phyloP scores from a whole-genome alignment of 805 yeast genomes.

The Hanseniaspora taiwanica region DNA sequence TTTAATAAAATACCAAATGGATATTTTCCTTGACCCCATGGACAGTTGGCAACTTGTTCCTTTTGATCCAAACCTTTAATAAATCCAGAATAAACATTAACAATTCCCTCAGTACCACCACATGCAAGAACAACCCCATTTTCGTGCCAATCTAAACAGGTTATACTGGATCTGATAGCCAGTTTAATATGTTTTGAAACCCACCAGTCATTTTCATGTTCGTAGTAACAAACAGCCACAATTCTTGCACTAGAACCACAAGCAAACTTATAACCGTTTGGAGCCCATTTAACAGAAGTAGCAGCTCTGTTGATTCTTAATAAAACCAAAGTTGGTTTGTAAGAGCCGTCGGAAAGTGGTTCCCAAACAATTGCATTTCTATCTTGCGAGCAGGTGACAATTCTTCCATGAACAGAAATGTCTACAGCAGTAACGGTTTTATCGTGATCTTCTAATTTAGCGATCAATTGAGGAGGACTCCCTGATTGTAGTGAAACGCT shows the following conservation, averaged over 20 bases:
- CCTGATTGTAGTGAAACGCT: conserved; percentile 37
- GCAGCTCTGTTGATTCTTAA: conserved; percentile 93
- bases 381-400: conserved; percentile 95
- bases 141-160: conserved; percentile 84
- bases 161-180: conserved; percentile 80
- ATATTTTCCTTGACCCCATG: conserved; percentile 80
- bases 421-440: conserved; percentile 92
- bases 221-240: conserved; percentile 92
- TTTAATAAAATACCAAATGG: conserved; percentile 72
- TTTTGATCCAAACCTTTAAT: conserved; percentile 79
- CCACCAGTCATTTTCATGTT: conserved; percentile 98
- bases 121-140: conserved; percentile 77
- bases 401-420: conserved; percentile 73
- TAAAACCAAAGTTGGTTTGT: conserved; percentile 83
- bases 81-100: conserved; percentile 77
- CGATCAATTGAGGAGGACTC: conserved; percentile 35
- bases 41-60: conserved; percentile 35
- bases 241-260: conserved; percentile 93
- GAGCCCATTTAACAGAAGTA: conserved; percentile 89
- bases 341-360: conserved; percentile 42
- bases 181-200: conserved; percentile 93
- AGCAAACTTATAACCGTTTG: conserved; percentile 88
- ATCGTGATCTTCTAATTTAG: conserved; percentile 73
- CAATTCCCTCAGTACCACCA: conserved; percentile 91
- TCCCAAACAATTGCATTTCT: conserved; percentile 97